A percentile compares a stretch with the other conserved stretches of the same genome.
Evolutionary conservation across 2,329 filamentous ascomycete genomes (phyloP).

Genomic region (Phyllosticta citriasiana): DNA sequence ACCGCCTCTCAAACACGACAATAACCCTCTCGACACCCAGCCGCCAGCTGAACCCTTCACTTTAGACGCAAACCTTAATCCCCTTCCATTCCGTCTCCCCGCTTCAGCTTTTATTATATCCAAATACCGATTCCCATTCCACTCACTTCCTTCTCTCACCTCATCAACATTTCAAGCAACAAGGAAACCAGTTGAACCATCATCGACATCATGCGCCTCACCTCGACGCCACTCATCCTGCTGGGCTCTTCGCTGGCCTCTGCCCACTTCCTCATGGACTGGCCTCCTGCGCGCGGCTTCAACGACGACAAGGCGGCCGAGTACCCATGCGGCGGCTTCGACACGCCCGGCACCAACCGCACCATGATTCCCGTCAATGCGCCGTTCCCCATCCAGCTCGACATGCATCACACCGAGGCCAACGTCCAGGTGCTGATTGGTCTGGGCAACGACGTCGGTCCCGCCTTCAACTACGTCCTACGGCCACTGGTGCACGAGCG

Average conservation of each 20-base stretch:
- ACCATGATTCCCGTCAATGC: conserved; percentile 40
- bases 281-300: conserved; percentile 42
- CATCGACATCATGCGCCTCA: conserved; percentile 7
- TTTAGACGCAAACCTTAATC: not conserved
- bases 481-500: conserved; percentile 50
- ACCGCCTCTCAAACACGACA: not conserved
- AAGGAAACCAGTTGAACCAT: conserved; percentile 20
- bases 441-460: conserved; percentile 41
- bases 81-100: not conserved
- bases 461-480: conserved; percentile 60
- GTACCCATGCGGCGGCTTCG: conserved; percentile 43
- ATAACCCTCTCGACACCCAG: not conserved
- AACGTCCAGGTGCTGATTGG: conserved; percentile 45
- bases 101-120: not conserved
- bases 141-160: no score
- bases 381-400: conserved; percentile 42
- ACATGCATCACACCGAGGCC: conserved; percentile 42
- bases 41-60: not conserved
- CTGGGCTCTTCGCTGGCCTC: conserved; percentile 39
- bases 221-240: conserved; percentile 22
- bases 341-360: conserved; percentile 33
- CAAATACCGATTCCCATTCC: not conserved
- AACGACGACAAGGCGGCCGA: conserved; percentile 36
- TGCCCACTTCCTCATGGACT: conserved; percentile 48
- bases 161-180: not conserved